Conservation (phyloP, 2,329 filamentous ascomycete species). For the Aspergillus uvarum region DNA sequence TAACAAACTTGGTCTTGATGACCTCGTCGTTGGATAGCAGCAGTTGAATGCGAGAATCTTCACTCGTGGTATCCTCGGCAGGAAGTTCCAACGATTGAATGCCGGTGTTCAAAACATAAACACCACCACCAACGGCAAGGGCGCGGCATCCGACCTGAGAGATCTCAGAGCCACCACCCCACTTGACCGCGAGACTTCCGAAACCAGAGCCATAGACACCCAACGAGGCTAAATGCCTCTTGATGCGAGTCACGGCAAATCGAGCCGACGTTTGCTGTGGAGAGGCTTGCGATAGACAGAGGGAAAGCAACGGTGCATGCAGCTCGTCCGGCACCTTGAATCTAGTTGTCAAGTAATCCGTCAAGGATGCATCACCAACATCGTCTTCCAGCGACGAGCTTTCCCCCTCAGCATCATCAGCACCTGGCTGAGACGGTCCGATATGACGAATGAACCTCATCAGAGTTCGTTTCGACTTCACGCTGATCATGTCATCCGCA, state of each 20-base stretch:
- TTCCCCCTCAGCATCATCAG: slow-evolving; percentile 31
- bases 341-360: slow-evolving; percentile 47
- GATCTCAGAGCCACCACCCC: slow-evolving; percentile 85
- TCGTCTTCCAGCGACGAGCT: slow-evolving; percentile 49
- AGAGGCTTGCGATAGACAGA: slow-evolving; percentile 70
- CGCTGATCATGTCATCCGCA: slow-evolving; percentile 69
- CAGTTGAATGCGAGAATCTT: slow-evolving; percentile 27
- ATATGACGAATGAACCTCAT: slow-evolving; percentile 96
- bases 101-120: slow-evolving; percentile 80
- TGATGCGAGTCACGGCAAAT: slow-evolving; percentile 70
- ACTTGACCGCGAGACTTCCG: slow-evolving; percentile 86
- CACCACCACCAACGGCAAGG: slow-evolving; percentile 82
- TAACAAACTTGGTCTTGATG: slow-evolving; percentile 38
- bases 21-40: slow-evolving; percentile 39
- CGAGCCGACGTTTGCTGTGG: slow-evolving; percentile 59
- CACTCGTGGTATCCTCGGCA: slow-evolving; percentile 12
- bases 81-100: slow-evolving; percentile 45
- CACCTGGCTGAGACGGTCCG: slow-evolving; percentile 57
- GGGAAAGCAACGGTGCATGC: slow-evolving; percentile 63
- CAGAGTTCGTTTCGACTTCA: slow-evolving; percentile 77
- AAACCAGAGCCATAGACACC: slow-evolving; percentile 87
- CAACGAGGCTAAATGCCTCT: slow-evolving; percentile 80
- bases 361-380: slow-evolving; percentile 55
- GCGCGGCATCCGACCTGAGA: slow-evolving; percentile 89
- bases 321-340: slow-evolving; percentile 70